Evolutionary conservation across 805 yeast species (phyloP), one percentile per base, ranked within the genome.

Genomic region (Cyberlindnera meyerae): DNA sequence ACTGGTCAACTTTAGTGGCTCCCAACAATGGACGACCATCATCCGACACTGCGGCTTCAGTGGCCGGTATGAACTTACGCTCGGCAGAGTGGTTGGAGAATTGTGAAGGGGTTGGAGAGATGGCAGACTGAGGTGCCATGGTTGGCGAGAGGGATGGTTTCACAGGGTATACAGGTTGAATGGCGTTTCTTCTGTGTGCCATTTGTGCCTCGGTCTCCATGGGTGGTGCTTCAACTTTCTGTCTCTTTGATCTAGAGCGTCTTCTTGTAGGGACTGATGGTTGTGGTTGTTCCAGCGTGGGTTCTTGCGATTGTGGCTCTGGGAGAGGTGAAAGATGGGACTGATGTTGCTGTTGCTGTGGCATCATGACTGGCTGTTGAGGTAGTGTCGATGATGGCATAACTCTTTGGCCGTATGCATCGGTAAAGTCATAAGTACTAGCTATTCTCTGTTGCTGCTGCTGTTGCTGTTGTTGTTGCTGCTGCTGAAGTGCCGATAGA

Each of bases 1-100:
- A 65, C 51, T 82, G 94, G 61, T 89, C 97, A 18, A 89, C 85
- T 54, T 84, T 84, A 1, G 96, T 89, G 4, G 89, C 87, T 2
- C 96, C 96, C 6, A 86, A 58, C 16, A 81, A 62, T 4, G 88
- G 86, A 34, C 84, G 62, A 2, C 82, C 80, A 47, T 79, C 84
- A 30, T 78, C 83, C 3, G 73, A 53, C 31, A 65, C 66, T 15
- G 64, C 61, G 31, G 67, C 60, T 33, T 70, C 73, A 39, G 68
- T 73, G 0, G 70, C 72, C 7, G 76, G 64, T 14, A 66, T 27
- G 67, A 51, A 11, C 57, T 60, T 27, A 57, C 51, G 22, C 3
- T 28, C 34, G n/a, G n/a, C n/a, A 13, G 33, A 30, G 31, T 30
- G 24, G 36, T 51, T 51, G 24, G 53, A 31, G n/a, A 27, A 31